A percentile compares a stretch with the other conserved stretches of the same genome.
Evolutionary conservation across 768 basidiomycete genomes (phyloP).

Genomic region (Coprinopsis cinerea): DNA sequence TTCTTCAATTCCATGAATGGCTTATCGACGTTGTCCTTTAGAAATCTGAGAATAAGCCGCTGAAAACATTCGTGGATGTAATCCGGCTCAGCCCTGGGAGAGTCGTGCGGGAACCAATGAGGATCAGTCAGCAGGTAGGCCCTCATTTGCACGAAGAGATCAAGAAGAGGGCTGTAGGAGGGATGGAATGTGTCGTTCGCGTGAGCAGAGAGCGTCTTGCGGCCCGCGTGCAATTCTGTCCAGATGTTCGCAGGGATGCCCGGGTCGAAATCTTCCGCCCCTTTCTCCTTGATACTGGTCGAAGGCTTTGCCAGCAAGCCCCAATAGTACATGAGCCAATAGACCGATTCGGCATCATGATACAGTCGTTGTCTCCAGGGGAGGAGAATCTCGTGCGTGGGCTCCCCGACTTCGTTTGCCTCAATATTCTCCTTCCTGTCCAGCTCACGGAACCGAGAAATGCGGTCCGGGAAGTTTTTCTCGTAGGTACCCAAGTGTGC

Average conservation of each 20-base stretch:
- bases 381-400: background rate
- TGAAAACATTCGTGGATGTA: too few relatives aligned
- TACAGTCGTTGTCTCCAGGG: background rate
- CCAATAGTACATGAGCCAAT: background rate
- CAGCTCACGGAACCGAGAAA: background rate
- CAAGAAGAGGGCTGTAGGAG: background rate
- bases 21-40: too few relatives aligned
- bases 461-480: background rate
- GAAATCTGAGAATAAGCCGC: too few relatives aligned
- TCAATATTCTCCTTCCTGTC: background rate
- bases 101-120: conserved; percentile 11
- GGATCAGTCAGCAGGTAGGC: background rate
- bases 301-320: background rate
- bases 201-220: background rate
- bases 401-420: background rate
- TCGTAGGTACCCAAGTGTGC: background rate
- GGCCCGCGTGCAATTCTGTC: background rate
- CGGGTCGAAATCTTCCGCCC: background rate
- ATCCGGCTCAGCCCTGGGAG: too few relatives aligned
- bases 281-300: background rate
- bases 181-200: background rate
- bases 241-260: background rate
- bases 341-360: background rate
- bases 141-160: background rate
- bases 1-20: too few relatives aligned